Evolutionary conservation across 257 asterid genomes (phyloP), one percentile per base, ranked within the genome.

Genomic region (Fraxinus americana): DNA sequence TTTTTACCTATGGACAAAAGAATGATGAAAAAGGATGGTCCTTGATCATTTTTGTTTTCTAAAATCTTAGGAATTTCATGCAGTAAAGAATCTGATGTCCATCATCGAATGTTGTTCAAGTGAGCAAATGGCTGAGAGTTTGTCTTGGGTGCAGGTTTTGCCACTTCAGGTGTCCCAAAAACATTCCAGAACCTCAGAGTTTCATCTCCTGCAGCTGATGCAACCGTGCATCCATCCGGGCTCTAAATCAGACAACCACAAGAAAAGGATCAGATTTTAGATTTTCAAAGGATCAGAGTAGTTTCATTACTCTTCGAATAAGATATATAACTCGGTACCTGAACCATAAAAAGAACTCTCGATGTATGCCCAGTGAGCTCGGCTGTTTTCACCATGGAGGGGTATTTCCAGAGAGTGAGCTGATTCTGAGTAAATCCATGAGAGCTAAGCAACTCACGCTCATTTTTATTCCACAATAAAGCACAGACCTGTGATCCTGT

Each of bases 221-320:
- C 92, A 41, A 90, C 92, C 0, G 92, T 88, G 81, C 87, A 88
- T 12, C 94, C 92, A 82, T 90, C 94, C 0, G 92, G 92, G 72
- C 92, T 86, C 89, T 89, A 66, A 1, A 65, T 2, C 32, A 77
- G 45, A 70, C 4, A 2, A 73, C 13, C 39, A 41, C 71, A 69
- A 16, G 5, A 27, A 52, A 48, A 27, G 41, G 5, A 71, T 72
- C 6, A 67, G 72, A 43, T 13, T 21, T 39, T 45, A 74, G 25
- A 34, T 1, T 9, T 5, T 32, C 34, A 25, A 67, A 14, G 17
- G n/a, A n/a, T n/a, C n/a, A n/a, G n/a, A 34, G 7, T 23, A 73
- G 36, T 36, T n/a, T 12, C 27, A 27, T 67, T 34, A 68, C 69
- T 63, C 17, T 43, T 43, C 5, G 52, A 43, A 41, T 23, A 7